These are phyloP conservation scores for Neospora caninum DNA, from an alignment of 169 alveolate genomes.

Conservation along the genomic window DNA sequence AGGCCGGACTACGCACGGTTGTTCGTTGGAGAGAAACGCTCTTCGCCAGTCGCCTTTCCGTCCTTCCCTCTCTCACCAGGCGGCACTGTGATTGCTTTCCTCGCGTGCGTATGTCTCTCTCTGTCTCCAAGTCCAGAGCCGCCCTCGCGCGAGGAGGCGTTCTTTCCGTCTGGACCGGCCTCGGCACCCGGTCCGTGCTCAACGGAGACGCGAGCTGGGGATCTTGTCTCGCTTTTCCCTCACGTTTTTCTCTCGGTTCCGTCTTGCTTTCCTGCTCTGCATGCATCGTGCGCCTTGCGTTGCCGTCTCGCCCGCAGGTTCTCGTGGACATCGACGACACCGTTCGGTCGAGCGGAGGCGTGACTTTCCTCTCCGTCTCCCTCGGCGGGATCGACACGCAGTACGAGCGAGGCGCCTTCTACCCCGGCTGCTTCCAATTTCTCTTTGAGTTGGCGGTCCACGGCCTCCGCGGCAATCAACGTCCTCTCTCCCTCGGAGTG, in stretches of 20 bases:
- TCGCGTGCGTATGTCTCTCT: no score
- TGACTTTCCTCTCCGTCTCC: conserved; percentile 79
- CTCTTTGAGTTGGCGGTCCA: conserved; percentile 81
- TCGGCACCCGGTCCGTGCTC: no score
- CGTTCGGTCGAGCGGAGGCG: conserved; percentile 86
- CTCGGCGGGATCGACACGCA: conserved; percentile 88
- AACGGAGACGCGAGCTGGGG: no score
- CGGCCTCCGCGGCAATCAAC: conserved; percentile 64
- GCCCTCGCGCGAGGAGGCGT: no score
- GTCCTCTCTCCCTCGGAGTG: conserved; percentile 83
- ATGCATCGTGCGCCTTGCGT: not conserved
- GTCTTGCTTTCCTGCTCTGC: not conserved
- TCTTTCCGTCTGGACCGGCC: no score
- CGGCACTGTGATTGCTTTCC: no score
- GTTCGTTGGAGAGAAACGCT: no score
- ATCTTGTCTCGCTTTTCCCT: not conserved
- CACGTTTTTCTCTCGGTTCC: not conserved
- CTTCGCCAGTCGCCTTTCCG: no score
- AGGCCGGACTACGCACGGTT: no score
- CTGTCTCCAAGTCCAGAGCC: no score
- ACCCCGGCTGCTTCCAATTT: conserved; percentile 78
- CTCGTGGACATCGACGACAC: conserved; percentile 86
- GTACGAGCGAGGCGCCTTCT: conserved; percentile 61
- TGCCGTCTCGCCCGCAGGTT: conserved; percentile 64
- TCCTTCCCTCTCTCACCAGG: no score